Percentiles rank a stretch among this genome's conserved stretches.
phyloP scores from a whole-genome alignment of 2,329 filamentous ascomycete species.

The Periconia macrospinosa region DNA sequence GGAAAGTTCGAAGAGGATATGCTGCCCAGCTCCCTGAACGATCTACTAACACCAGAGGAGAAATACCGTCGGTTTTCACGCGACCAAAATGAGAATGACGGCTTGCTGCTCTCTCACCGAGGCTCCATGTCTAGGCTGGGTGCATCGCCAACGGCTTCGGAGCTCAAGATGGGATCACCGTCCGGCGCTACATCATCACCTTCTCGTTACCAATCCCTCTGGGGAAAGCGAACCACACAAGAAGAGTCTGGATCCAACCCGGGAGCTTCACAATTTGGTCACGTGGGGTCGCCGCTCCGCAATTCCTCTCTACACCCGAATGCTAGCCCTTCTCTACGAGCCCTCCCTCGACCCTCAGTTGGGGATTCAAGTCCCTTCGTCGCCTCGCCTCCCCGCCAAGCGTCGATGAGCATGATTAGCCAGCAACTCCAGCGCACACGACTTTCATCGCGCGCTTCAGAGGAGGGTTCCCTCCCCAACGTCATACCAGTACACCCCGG shows the following conservation, averaged over 20 bases:
- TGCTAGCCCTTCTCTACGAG: slow-evolving; percentile 54
- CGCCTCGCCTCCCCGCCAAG: slow-evolving; percentile 58
- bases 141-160: slow-evolving; percentile 48
- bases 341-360: slow-evolving; percentile 51
- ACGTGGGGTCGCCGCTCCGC: slow-evolving; percentile 67
- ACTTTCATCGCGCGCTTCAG: slow-evolving; percentile 36
- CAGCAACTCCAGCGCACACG: slow-evolving; percentile 56
- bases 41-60: slow-evolving; percentile 65
- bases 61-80: slow-evolving; percentile 62
- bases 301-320: slow-evolving; percentile 59
- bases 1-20: slow-evolving; percentile 90
- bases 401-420: slow-evolving; percentile 64
- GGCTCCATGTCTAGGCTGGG: slow-evolving; percentile 55
- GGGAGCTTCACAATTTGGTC: slow-evolving; percentile 55
- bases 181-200: slow-evolving; percentile 58
- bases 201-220: slow-evolving; percentile 63
- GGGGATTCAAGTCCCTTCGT: slow-evolving; percentile 55
- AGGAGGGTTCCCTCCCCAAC: slow-evolving; percentile 24
- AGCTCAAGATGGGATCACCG: slow-evolving; percentile 54
- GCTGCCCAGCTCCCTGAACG: slow-evolving; percentile 70
- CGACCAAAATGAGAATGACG: slow-evolving; percentile 58
- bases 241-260: slow-evolving; percentile 44
- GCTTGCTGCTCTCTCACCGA: slow-evolving; percentile 47
- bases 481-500: slow-evolving; percentile 63
- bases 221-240: slow-evolving; percentile 54